Evolutionary conservation across 2,329 filamentous ascomycete genomes (phyloP), one percentile per base, ranked within the genome.

Genomic region (Pseudocercospora fijiensis): DNA sequence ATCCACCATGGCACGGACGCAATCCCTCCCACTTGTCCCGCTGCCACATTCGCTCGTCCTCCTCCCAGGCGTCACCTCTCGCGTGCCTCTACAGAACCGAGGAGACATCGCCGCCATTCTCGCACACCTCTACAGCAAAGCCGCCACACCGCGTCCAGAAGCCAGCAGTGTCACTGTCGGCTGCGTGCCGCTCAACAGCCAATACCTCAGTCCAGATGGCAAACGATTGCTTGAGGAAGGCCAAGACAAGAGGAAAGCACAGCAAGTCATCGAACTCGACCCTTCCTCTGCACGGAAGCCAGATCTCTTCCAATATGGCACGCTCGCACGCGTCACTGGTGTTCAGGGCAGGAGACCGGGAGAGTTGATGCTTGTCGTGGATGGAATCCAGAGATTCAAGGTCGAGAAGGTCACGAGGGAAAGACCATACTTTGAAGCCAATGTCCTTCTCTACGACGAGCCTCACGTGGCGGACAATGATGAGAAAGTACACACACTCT

Each of bases 41-140:
- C 85, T 98, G 49, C 87, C 91, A 59, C 88, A 89, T 73, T 90
- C 89, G 69, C 86, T 87, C 66, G 90, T 97, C 69, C 86, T 98
- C 45, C 85, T 96, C 9, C 95, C 95, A 3, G 92, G 92, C 66
- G 87, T 93, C 62, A 88, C 93, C 57, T 85, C 96, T 71, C 90
- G 93, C 71, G 90, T 98, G 69, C 88, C 91, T 60, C 89, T 97
- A 58, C 87, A 89, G 45, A 88, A 89, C 77, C 91, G 94, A 58
- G 88, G 91, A 69, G 95, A 98, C 78, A 89, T 98, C 69, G 89
- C 92, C 59, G 90, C 94, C 57, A 86, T 98, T 51, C 87, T 99
- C 62, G 90, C 92, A 20, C 88, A 89, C 70, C 86, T 96, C 65
- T 94, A 96, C 78, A 90, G 90, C 72, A 87, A 88, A 70, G 88